Conservation (phyloP, 1,284 basidiomycete species). For the Phenoliferia sp. region DNA sequence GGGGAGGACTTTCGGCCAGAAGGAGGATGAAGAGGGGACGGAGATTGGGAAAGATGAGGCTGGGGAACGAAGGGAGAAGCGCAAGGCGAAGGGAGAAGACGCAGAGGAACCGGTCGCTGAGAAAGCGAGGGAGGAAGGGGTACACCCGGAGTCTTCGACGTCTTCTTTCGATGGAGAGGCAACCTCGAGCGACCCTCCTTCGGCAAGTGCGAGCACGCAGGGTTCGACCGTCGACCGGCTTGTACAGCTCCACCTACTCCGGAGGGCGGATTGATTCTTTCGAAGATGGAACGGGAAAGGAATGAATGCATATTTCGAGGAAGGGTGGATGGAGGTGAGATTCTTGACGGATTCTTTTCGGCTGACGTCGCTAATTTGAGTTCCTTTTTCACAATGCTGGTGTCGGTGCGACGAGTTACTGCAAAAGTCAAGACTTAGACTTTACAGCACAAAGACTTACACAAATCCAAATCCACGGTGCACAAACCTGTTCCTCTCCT, state of each 20-base stretch:
- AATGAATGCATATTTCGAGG: constrained; percentile 39
- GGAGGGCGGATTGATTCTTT: constrained; percentile 3
- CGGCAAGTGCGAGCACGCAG: too few species aligned
- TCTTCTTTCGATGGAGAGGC: not conserved
- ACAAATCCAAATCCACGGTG: constrained; percentile 27
- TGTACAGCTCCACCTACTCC: constrained; percentile 7
- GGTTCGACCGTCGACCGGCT: not conserved
- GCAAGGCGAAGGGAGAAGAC: not conserved
- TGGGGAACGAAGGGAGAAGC: not conserved
- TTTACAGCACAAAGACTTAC: not conserved
- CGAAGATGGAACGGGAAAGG: constrained; percentile 10
- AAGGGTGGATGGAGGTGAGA: constrained; percentile 37
- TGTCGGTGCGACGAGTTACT: constrained; percentile 41
- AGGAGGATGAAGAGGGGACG: not conserved
- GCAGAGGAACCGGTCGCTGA: too few species aligned
- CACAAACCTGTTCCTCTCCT: constrained; percentile 23
- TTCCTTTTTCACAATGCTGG: constrained; percentile 27
- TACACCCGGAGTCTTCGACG: too few species aligned
- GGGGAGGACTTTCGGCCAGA: not conserved
- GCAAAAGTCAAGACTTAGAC: not conserved
- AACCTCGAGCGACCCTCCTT: too few species aligned
- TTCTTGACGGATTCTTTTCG: not conserved
- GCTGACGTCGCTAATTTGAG: not conserved
- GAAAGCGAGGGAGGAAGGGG: too few species aligned
- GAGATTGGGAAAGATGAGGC: not conserved